These are phyloP conservation scores for Mycena pura DNA, from an alignment of 768 basidiomycete species.

Conservation along the genomic window DNA sequence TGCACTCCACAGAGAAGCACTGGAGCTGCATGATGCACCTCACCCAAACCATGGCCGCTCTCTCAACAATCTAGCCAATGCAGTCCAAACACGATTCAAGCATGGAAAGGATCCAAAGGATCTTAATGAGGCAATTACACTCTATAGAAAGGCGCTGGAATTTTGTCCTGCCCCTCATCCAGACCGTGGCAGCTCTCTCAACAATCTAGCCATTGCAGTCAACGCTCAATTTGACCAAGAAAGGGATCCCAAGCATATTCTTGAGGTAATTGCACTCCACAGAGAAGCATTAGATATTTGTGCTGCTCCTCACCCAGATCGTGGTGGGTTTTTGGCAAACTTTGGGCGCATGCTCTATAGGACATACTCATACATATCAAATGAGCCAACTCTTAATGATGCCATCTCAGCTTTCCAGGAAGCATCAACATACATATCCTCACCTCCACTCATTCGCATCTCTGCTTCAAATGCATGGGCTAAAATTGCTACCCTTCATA, in stretches of 20 bases:
- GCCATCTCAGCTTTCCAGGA: slow-evolving; percentile 16
- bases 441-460: background rate
- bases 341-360: slow-evolving; percentile 23
- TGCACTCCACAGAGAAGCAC: slow-evolving; percentile 28
- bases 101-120: slow-evolving; percentile 33
- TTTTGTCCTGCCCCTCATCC: no score
- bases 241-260: slow-evolving; percentile 32
- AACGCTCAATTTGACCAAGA: no score
- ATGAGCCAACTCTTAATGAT: slow-evolving; percentile 29
- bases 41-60: background rate
- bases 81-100: slow-evolving; percentile 30
- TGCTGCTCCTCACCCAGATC: slow-evolving; percentile 15
- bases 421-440: no score
- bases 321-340: slow-evolving; percentile 9
- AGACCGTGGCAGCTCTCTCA: no score
- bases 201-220: no score
- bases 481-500: background rate
- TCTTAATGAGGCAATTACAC: slow-evolving; percentile 30
- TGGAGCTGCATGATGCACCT: slow-evolving; percentile 27
- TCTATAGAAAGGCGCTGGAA: no score
- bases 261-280: slow-evolving; percentile 34
- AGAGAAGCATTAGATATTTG: slow-evolving; percentile 31
- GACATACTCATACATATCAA: slow-evolving; percentile 34
- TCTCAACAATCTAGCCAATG: slow-evolving; percentile 25
- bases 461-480: background rate